Evolutionary conservation across 2,329 filamentous ascomycete species (phyloP), one percentile per base, ranked within the genome.

Genomic region (Endothia cerciana): DNA sequence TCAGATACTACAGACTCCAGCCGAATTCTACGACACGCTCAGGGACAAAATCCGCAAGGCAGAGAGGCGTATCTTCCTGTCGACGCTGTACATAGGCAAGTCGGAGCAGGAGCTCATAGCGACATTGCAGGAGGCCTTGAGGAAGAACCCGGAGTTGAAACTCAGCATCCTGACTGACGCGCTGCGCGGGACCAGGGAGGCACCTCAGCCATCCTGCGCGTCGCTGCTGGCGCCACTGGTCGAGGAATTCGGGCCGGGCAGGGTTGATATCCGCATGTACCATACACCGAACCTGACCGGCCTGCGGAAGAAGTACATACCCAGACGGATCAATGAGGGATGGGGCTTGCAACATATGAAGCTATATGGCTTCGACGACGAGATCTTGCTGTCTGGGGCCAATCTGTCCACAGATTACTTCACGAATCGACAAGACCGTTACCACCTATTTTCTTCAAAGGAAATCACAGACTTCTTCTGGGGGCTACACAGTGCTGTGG

Each of bases 321-420:
- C 95, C 0, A 92, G 88, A 74, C 86, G 95, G 25, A 94, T 99
- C 75, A 99, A 99, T 72, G 95, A 99, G 79, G 95, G 95, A 22
- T 99, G 95, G 95, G 95, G 95, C 1, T 79, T 99, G 68, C 95
- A 99, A 76, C 95, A 99, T 75, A 99, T 99, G 94, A 99, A 99
- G 83, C 83, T 99, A 0, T 99, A 99, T 72, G 95, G 95, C 0
- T 82, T 97, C 28, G 95, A 99, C 72, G 93, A 99, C 73, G 93
- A 97, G 77, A 91, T 99, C 65, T 94, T 99, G 70, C 87, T 99
- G 72, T 97, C 94, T 8, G 94, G 93, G 8, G 95, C 95, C 19
- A 99, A 99, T 71, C 81, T 99, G 7, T 97, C 93, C 0, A 87
- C 85, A 53, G 94, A 99, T 74, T 99, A 99, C 78, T 99, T 99